These are phyloP conservation scores for Erigeron philadelphicus DNA, from an alignment of 140 eudicot genomes.

Conservation along the genomic window DNA sequence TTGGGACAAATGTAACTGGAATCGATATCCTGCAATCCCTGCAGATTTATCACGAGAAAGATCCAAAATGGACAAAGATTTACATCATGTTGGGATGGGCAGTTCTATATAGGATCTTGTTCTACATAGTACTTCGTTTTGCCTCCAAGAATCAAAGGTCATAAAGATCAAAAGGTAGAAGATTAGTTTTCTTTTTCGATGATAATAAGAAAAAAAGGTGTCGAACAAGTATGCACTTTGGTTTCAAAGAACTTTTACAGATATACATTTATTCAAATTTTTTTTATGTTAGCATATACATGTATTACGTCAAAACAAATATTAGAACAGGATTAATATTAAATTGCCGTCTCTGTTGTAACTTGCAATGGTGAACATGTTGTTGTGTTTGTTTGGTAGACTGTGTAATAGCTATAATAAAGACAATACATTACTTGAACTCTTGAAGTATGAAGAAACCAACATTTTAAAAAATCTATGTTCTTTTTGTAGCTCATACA, in stretches of 20 bases:
- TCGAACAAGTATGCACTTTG: conserved; percentile 12
- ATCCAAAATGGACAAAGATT: conserved; percentile 50
- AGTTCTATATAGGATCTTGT: conserved; percentile 58
- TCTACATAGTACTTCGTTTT: conserved; percentile 68
- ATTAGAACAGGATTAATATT: conserved; percentile 10
- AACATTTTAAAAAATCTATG: neutral
- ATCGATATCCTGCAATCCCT: conserved; percentile 41
- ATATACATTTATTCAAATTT: conserved; percentile 6
- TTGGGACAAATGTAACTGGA: conserved; percentile 36
- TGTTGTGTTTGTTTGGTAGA: conserved; percentile 1
- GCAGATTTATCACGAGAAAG: conserved; percentile 29
- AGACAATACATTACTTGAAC: neutral
- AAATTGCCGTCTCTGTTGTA: neutral
- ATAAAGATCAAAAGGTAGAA: conserved; percentile 13
- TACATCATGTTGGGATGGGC: conserved; percentile 82
- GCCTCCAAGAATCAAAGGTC: conserved; percentile 74
- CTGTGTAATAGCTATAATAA: neutral
- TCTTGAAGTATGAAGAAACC: neutral
- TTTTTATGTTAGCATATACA: conserved; percentile 10
- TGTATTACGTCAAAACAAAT: conserved; percentile 8
- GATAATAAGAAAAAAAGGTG: conserved; percentile 6
- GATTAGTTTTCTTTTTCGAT: conserved; percentile 12
- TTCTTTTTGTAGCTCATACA: neutral
- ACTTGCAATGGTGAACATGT: neutral
- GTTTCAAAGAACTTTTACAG: neutral